Base-by-base conservation (phyloP, 1,284 basidiomycete genomes). In the Tilletia caries region DNA sequence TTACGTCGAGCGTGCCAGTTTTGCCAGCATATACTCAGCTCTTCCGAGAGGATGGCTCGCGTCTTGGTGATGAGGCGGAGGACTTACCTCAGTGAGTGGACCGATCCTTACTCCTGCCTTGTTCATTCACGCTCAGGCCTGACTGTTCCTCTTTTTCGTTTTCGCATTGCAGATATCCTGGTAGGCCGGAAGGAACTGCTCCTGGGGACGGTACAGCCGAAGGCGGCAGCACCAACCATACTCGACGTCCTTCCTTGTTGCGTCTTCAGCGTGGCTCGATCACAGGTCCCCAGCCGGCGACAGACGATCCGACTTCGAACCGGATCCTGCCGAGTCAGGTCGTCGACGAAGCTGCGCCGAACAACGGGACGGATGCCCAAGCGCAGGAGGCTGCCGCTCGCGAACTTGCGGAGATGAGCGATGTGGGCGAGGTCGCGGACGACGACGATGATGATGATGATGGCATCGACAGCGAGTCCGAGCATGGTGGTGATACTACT, bases 41-140 rank as follows among this genome's bases (percentile, higher is more conserved):
- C 4, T 83, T 83, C 75, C 73, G 80, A 18, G 81, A 82, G 62
- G 81, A 83, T 29, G 81, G 81, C 46, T 82, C 81, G 27, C 73
- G 81, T 4, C 72, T 83, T 46, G 80, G 75, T 3, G 81, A 83
- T 54, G 80, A 82, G 29, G 77, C 76, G 10, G 81, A 83, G 43
- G 79, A 80, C 50, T 72, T 83, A 37, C 81, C 81, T n/a, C 74
- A 74, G 27, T 83, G 27, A 29, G 52, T 27, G 82, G 60, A 79
- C 52, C 6, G 23, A 27, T 2, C 27, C 27, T 50, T 2, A n/a
- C n/a, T n/a, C n/a, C 25, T 12, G n/a, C 8, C 48, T 50, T 8
- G 20, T n/a, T 50, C 48, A 27, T 50, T 27, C 25, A 79, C 0
- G 78, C 76, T 12, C 71, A 52, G 10, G 2, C n/a, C 25, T 23